Conservation (phyloP, 1,139 yeast genomes). For the Nakaseomyces bracarensis region DNA sequence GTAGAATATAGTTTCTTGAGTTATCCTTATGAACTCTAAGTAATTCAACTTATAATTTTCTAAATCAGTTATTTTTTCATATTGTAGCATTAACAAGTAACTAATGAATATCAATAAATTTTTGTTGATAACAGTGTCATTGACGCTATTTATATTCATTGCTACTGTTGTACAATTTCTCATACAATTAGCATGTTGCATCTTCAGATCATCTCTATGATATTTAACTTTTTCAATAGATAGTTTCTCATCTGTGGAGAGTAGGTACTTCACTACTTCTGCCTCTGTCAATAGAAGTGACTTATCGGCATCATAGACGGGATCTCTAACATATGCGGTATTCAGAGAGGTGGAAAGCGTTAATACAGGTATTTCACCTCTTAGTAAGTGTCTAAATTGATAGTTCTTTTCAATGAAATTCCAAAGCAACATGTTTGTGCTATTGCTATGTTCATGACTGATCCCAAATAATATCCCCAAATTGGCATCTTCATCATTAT, state of each 20-base stretch:
- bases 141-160: conserved; percentile 20
- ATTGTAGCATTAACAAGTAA: conserved; percentile 23
- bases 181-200: conserved; percentile 18
- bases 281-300: conserved; percentile 18
- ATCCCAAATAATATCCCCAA: conserved; percentile 21
- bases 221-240: conserved; percentile 20
- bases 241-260: conserved; percentile 20
- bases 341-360: conserved; percentile 15
- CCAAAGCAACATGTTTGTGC: conserved; percentile 20
- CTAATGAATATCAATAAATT: conserved; percentile 21
- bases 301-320: conserved; percentile 20
- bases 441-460: conserved; percentile 24
- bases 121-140: conserved; percentile 26
- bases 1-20: conserved; percentile 27
- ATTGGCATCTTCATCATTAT: conserved; percentile 26
- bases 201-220: conserved; percentile 17
- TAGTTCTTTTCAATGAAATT: conserved; percentile 27
- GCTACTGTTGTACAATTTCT: conserved; percentile 22
- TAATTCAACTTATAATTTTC: conserved; percentile 18
- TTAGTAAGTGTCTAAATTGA: conserved; percentile 26
- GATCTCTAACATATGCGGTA: conserved; percentile 23
- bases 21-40: conserved; percentile 20
- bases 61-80: conserved; percentile 18
- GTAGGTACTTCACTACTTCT: conserved; percentile 24
- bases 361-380: conserved; percentile 24